Evolutionary conservation across 495 filamentous ascomycete genomes (phyloP).

Genomic region (Tuber calosporum): DNA sequence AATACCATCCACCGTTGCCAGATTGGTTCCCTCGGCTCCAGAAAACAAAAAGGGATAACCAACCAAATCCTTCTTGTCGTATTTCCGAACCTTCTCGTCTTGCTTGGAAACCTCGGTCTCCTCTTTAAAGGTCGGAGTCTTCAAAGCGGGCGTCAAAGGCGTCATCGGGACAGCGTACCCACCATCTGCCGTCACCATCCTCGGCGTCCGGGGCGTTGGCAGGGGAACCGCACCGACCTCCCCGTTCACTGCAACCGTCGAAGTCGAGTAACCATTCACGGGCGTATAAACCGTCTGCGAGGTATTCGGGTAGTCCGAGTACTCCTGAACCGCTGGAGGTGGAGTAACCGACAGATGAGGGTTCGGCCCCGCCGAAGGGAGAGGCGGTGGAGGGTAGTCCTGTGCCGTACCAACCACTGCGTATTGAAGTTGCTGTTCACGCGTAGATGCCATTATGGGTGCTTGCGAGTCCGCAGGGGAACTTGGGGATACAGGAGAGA

Average conservation of each 20-base stretch:
- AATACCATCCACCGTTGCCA: not conserved
- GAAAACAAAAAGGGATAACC: constrained; percentile 35
- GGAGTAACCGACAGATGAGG: not conserved
- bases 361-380: not conserved
- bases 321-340: constrained; percentile 16
- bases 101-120: constrained; percentile 28
- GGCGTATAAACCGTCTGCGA: constrained; percentile 16
- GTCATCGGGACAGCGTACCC: constrained; percentile 26
- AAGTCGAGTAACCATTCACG: constrained; percentile 12
- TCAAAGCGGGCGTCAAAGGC: constrained; percentile 36
- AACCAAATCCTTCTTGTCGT: constrained; percentile 63
- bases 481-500: constrained; percentile 30
- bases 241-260: constrained; percentile 36
- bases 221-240: constrained; percentile 24
- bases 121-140: constrained; percentile 37
- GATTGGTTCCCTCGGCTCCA: not conserved
- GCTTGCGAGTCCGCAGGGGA: constrained; percentile 39
- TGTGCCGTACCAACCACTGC: constrained; percentile 20
- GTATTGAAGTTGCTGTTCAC: constrained; percentile 1
- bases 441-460: constrained; percentile 28
- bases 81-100: constrained; percentile 24
- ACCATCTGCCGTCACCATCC: constrained; percentile 13
- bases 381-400: constrained; percentile 28
- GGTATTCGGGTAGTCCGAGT: not conserved
- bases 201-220: constrained; percentile 22